These are phyloP conservation scores for Dipteronia sinensis DNA, from an alignment of 345 rosid genomes.

Conservation along the genomic window DNA sequence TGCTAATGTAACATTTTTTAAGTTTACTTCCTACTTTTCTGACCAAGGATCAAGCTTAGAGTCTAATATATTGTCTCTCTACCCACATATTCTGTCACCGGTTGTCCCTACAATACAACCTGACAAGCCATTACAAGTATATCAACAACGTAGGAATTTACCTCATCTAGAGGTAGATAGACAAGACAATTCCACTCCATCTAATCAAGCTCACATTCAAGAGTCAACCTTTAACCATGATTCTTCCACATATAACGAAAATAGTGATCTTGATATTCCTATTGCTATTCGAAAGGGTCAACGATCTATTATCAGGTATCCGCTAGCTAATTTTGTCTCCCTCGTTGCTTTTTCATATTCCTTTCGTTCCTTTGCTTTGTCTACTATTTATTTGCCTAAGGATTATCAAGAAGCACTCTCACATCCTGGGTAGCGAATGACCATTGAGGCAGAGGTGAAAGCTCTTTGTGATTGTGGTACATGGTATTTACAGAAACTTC, in stretches of 20 bases:
- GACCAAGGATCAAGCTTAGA: no score
- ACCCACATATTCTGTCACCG: background rate
- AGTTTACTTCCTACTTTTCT: background rate
- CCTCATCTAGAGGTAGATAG: no score
- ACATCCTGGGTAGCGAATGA: background rate
- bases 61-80: background rate
- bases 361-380: background rate
- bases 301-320: background rate
- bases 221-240: background rate
- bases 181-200: background rate
- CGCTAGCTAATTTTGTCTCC: background rate
- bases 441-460: background rate
- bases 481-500: background rate
- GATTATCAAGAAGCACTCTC: background rate
- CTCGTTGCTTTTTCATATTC: background rate
- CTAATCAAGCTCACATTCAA: background rate
- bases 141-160: background rate
- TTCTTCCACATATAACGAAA: background rate
- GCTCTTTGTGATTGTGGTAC: background rate
- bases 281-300: background rate
- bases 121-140: background rate
- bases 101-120: background rate
- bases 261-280: background rate
- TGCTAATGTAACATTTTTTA: background rate
- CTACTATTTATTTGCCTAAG: background rate